Base-by-base conservation (phyloP, 169 alveolate genomes). In the Plasmodium inui region DNA sequence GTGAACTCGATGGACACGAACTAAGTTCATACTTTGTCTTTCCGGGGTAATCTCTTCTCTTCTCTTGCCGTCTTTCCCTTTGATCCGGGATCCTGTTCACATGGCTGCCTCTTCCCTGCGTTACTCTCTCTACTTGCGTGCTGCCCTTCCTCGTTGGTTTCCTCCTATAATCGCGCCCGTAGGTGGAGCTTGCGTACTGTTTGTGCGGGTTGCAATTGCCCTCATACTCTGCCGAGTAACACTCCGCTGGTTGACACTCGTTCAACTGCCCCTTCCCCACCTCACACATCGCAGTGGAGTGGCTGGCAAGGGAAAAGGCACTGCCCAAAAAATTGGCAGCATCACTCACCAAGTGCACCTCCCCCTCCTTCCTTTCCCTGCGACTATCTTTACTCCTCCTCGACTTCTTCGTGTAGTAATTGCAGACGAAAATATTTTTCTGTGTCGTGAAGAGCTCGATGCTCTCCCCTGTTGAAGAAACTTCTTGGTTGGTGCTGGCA, bases 361-460 rank as follows among this genome's bases (percentile, higher is more conserved):
- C 39, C 22, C 6, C 50, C 5, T 37, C 22, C 9, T 1, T 44
- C 39, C 57, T 57, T 12, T 10, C 50, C n/a, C 30, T 8, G 6
- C 3, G 22, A n/a, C 37, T 50, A 70, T 0, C 46, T 19, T 14
- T 30, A 17, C 19, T 83, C 6, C 34, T 83, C 3, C 28, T 67
- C 1, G 22, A 41, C 8, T 70, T 67, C 70, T 83, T 67, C 39
- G 72, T 44, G 32, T 70, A 83, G 34, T 67, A 22, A 26, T 83
- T 83, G 14, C 73, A 22, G 17, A 71, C 50, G 37, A 70, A 83
- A 44, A 83, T 37, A 70, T 83, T 83, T 71, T 41, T 83, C 19
- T 83, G 92, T 0, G 92, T 83, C 10, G 92, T 83, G 53, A 83
- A 83, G n/a, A 83, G n/a, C 32, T 83, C 92, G n/a, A 83, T 46